Base-by-base conservation (phyloP, 768 basidiomycete genomes). In the Boletus sp. region DNA sequence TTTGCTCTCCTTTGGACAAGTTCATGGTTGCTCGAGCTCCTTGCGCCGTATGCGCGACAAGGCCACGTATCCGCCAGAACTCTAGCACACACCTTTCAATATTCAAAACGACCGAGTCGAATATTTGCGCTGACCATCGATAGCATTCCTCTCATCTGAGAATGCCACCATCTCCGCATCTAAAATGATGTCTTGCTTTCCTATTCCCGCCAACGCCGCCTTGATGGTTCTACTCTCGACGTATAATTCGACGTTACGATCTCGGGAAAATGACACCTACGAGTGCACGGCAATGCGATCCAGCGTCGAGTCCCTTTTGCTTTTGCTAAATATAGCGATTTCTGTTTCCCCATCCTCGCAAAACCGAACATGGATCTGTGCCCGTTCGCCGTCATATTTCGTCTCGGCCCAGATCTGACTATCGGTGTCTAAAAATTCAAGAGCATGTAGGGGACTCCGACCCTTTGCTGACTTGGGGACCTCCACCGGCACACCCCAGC, bases 301-400 rank as follows among this genome's bases (percentile, higher is more conserved):
- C 51, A 73, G 52, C 0, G 94, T 96, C 30, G 90, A 93, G 64
- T 96, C 84, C 17, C 94, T 74, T 55, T 83, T 86, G 64, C 89
- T 93, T 73, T 98, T 96, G 75, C 91, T 94, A 68, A 88, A 94
- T 40, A 96, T 93, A 1, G 74, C 85, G 57, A 95, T 88, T 35
- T 73, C 75, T 5, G 79, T 71, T 6, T 69, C 61, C 0, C 64
- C 69, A 14, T 76, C 68, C 4, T 62, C 64, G 5, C 65, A 57
- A 2, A 86, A 66, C 65, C 86, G 77, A 24, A 94, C 81, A 66
- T 98, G 94, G 29, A 95, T 92, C 64, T 98, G 94, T 53, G 93
- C 87, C n/a, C 94, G 81, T 71, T 96, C 94, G 10, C 94, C 94
- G 56, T 96, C 94, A 69, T 95, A 95, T 71, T 98, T 98, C 0